A percentile compares a stretch with the other conserved stretches of the same genome.
Conservation (phyloP, 805 yeast genomes). For the Candida krabiensis region DNA sequence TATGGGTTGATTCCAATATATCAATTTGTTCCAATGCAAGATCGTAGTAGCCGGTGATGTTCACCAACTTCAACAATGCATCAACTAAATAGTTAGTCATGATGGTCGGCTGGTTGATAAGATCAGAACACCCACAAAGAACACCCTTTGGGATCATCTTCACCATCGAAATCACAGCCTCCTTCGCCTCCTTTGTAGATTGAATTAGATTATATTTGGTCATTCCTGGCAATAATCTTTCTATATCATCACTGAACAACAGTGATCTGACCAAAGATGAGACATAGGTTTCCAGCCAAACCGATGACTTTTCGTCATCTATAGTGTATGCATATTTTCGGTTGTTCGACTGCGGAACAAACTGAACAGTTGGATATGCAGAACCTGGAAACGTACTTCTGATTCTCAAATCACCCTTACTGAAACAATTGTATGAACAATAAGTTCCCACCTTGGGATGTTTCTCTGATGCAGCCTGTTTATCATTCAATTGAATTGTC, state of each 20-base stretch:
- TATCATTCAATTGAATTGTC: slow-evolving; percentile 41
- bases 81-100: slow-evolving; percentile 55
- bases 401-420: slow-evolving; percentile 72
- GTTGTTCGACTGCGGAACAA: slow-evolving; percentile 51
- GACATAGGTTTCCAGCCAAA: slow-evolving; percentile 65
- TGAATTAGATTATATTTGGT: slow-evolving; percentile 47
- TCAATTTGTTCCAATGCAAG: slow-evolving; percentile 41
- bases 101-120: slow-evolving; percentile 34
- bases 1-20: slow-evolving; percentile 12
- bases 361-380: slow-evolving; percentile 37
- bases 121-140: slow-evolving; percentile 42
- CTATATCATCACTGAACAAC: slow-evolving; percentile 51
- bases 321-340: slow-evolving; percentile 25
- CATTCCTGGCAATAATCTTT: slow-evolving; percentile 59
- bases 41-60: slow-evolving; percentile 38
- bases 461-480: slow-evolving; percentile 24
- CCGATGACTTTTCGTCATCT: slow-evolving; percentile 54
- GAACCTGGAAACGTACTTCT: slow-evolving; percentile 55
- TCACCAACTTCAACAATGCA: slow-evolving; percentile 42
- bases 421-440: slow-evolving; percentile 73
- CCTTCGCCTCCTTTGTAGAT: slow-evolving; percentile 35
- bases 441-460: slow-evolving; percentile 47
- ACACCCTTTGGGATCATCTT: slow-evolving; percentile 47
- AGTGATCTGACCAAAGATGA: slow-evolving; percentile 57
- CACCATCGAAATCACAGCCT: slow-evolving; percentile 40